These are phyloP conservation scores for Gaeumannomyces sp. DNA, from an alignment of 2,329 filamentous ascomycete genomes.

Conservation along the genomic window DNA sequence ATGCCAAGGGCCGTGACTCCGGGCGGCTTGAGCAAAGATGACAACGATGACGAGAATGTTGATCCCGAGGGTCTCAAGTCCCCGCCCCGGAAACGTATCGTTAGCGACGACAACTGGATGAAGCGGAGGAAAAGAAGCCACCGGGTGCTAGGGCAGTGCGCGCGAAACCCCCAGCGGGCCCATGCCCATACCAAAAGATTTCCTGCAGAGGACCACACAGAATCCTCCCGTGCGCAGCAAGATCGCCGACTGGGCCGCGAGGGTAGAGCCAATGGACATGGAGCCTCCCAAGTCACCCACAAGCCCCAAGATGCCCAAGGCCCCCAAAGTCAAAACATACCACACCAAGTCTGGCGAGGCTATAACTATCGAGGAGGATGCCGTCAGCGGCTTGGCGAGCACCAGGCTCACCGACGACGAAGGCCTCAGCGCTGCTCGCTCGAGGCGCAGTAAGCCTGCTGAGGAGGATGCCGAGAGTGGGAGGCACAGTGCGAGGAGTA, in stretches of 20 bases:
- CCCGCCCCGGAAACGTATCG: slow-evolving; percentile 82
- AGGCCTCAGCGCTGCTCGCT: slow-evolving; percentile 8
- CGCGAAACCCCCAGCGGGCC: slow-evolving; percentile 22
- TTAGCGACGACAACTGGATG: slow-evolving; percentile 90
- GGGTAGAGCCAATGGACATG: slow-evolving; percentile 31
- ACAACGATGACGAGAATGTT: slow-evolving; percentile 17
- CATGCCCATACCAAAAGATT: slow-evolving; percentile 51
- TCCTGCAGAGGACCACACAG: slow-evolving; percentile 44
- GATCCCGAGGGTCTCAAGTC: slow-evolving; percentile 37
- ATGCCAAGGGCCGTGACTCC: not conserved
- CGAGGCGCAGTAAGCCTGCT: slow-evolving; percentile 5
- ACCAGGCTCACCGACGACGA: slow-evolving; percentile 16
- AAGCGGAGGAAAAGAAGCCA: slow-evolving; percentile 45
- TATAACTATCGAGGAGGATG: slow-evolving; percentile 30
- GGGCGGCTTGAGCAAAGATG: slow-evolving; percentile 13
- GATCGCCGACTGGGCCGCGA: slow-evolving; percentile 55
- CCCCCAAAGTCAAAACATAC: slow-evolving; percentile 20
- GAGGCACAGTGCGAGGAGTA: slow-evolving; percentile 15
- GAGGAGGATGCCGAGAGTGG: slow-evolving; percentile 12
- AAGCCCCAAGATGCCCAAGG: slow-evolving; percentile 2
- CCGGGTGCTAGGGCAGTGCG: slow-evolving; percentile 24
- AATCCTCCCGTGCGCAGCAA: slow-evolving; percentile 54
- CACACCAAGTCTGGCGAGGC: slow-evolving; percentile 24
- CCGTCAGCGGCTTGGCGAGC: slow-evolving; percentile 14
- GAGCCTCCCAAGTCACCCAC: slow-evolving; percentile 31